Base-by-base conservation (phyloP, 2,329 filamentous ascomycete species). In the Pestalotiopsis sp. region DNA sequence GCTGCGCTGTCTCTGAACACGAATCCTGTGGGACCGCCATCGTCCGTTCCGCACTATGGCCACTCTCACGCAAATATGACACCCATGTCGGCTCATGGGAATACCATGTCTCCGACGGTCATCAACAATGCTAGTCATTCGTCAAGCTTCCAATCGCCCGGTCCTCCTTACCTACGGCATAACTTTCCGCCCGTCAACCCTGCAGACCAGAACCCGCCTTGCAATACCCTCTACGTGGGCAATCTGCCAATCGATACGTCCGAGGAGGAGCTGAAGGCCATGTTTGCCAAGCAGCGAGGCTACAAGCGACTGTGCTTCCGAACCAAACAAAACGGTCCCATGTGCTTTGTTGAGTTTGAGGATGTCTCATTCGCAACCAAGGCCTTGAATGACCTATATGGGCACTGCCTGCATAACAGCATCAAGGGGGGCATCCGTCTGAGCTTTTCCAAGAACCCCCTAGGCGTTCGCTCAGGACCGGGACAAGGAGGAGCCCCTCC, bases 301-400 rank as follows among this genome's bases (percentile, higher is more conserved):
- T 99, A 98, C 84, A 98, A 97, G 82, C 89, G 96, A 36, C 89
- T 99, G 7, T 97, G 94, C 77, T 97, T 98, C 85, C 89, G 95
- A 41, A 97, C 94, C 66, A 98, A 98, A 83, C 90, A 93, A 73
- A 97, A 98, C 74, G 95, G 95, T 0, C 95, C 95, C 1, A 98
- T 98, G 95, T 98, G 96, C 78, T 98, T 98, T 80, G 96, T 99
- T 49, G 96, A 99, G 80, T 99, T 98, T 74, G 95, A 98, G 76
- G 95, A 98, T 75, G 87, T 97, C 12, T 92, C 93, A 1, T 95
- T 94, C 76, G 95, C 96, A 0, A 98, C 95, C 57, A 97, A 96
- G 80, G 92, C 95, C 1, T 86, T 98, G 2, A 90, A 95, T 72
- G 94, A 98, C 68, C 86, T 98, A 1, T 98, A 98, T 76, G 96